Base-by-base conservation (phyloP, 108 stramenopile genomes). In the Pinguiococcus pyrenoidosus region DNA sequence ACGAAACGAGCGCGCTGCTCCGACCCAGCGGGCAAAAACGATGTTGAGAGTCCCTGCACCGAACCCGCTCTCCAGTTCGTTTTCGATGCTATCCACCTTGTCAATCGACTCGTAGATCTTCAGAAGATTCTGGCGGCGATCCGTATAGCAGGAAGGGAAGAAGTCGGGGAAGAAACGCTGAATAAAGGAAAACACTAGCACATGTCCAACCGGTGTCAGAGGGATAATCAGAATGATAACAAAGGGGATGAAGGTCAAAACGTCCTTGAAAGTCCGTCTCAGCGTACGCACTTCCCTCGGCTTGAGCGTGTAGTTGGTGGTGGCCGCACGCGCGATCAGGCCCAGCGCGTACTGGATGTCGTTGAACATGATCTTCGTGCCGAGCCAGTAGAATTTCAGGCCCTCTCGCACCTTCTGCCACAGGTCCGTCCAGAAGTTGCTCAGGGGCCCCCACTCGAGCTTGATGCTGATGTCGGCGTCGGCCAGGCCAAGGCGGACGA, bases 111-210 rank as follows among this genome's bases (percentile, higher is more conserved):
- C n/a, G n/a, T n/a, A n/a, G n/a, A 63, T 13, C 28, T 62, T 56
- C 25, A 89, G 59, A 5, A 95, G 64, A 64, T 95, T 95, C 63
- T 91, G 92, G 23, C 92, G 67, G 41, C 85, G 69, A 56, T 95
- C 89, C 2, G 92, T 89, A 51, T 85, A 95, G 55, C 89, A 89
- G 56, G 82, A 85, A 22, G 92, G 92, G 63, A 95, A 95, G 58
- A 95, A 95, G 50, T 86, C 87, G 14, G 92, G 92, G 51, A 87
- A 95, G 56, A 91, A 82, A 33, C 92, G 69, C 62, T 90, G 92
- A 49, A 95, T 95, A 18, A 87, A 86, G 36, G 85, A 85, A 62
- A 95, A 95, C 5, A 95, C 83, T 13, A 95, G 68, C 32, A 95
- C 89, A 52, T 95, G 92, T 2, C 92, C 92, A 10, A 91, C 70